Percentiles rank a stretch among this genome's conserved stretches.
Evolutionary conservation across 306 rosid species (phyloP).

Genomic region (Cucurbita argyrosperma): DNA sequence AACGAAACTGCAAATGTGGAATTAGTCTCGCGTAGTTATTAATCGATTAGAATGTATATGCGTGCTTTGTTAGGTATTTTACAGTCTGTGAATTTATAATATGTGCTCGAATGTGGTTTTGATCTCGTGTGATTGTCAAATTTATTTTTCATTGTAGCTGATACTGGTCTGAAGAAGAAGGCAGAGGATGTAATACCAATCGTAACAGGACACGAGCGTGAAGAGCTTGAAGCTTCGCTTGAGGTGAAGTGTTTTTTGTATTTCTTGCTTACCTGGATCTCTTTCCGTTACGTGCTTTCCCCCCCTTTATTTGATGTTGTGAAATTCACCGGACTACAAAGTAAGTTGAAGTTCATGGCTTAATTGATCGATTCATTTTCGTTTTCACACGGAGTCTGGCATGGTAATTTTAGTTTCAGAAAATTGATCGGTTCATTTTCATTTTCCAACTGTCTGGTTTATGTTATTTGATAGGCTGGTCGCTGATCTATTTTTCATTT

Average conservation of each 20-base stretch:
- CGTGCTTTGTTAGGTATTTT: background rate
- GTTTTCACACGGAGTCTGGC: background rate
- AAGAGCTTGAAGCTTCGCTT: slow-evolving; percentile 71
- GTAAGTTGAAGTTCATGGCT: background rate
- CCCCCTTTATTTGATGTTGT: background rate
- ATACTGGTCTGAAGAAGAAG: slow-evolving; percentile 19
- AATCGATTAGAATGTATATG: background rate
- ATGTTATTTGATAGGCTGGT: background rate
- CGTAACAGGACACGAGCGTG: slow-evolving; percentile 92
- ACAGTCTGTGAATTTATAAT: background rate
- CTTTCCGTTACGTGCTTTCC: background rate
- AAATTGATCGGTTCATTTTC: background rate
- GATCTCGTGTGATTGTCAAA: background rate
- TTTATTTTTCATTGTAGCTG: background rate
- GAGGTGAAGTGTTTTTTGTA: slow-evolving; percentile 10
- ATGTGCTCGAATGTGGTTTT: background rate
- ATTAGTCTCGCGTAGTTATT: background rate
- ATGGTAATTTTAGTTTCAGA: background rate
- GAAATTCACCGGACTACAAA: background rate
- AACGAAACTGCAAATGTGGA: background rate
- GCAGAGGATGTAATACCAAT: slow-evolving; percentile 77
- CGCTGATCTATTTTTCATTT: background rate
- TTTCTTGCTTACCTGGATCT: background rate
- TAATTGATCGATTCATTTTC: background rate
- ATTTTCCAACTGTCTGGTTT: background rate